A percentile compares a stretch with the other conserved stretches of the same genome.
phyloP scores from a whole-genome alignment of 805 yeast genomes.

The Diddensiella transvaalensis region DNA sequence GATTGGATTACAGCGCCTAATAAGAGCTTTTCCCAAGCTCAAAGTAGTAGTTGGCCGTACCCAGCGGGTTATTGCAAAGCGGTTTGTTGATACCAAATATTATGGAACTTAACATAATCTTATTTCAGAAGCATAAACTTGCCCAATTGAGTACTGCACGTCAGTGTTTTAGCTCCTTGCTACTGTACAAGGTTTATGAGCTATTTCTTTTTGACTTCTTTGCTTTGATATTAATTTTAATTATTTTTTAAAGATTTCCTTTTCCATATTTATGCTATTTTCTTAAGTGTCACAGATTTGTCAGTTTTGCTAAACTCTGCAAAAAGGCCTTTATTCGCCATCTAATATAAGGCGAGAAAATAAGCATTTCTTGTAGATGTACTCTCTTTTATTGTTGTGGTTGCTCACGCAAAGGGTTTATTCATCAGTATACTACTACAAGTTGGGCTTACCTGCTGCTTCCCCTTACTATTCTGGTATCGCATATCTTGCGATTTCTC shows the following conservation, averaged over 20 bases:
- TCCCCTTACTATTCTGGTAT: not conserved
- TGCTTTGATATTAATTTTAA: too few species aligned
- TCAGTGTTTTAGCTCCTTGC: too few species aligned
- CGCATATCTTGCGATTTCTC: not conserved
- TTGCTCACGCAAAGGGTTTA: not conserved
- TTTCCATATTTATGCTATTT: too few species aligned
- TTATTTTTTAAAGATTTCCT: too few species aligned
- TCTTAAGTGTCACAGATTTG: too few species aligned
- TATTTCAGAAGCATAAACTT: not conserved
- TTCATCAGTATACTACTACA: not conserved
- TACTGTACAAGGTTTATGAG: too few species aligned
- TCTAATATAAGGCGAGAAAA: too few species aligned
- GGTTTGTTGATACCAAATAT: conserved; percentile 73
- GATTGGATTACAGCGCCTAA: conserved; percentile 66
- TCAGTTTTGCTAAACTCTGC: too few species aligned
- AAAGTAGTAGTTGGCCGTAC: conserved; percentile 66
- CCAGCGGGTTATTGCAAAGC: conserved; percentile 50
- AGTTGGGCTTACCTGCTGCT: not conserved
- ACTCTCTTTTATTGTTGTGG: not conserved
- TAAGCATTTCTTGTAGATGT: too few species aligned
- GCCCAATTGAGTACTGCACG: not conserved
- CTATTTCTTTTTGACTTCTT: too few species aligned
- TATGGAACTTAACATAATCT: conserved; percentile 54
- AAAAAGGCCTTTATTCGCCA: too few species aligned
- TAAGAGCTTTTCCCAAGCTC: conserved; percentile 69